These are phyloP conservation scores for Fulvia fulva DNA, from an alignment of 2,329 filamentous ascomycete genomes.

Conservation along the genomic window DNA sequence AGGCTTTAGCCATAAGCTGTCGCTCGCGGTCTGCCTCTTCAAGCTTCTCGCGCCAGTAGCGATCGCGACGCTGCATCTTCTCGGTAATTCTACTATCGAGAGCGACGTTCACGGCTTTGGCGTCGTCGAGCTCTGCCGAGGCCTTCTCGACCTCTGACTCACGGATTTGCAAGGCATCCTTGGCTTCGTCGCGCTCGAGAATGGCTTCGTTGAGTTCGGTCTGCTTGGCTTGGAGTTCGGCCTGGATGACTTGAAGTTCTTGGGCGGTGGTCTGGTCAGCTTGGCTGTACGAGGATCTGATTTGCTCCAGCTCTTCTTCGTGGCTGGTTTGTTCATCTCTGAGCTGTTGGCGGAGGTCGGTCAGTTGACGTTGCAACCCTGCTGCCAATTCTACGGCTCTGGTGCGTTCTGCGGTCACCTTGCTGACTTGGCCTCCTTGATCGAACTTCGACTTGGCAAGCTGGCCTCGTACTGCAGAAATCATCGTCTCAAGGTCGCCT, in stretches of 20 bases:
- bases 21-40: constrained; percentile 30
- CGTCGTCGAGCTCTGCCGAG: constrained; percentile 11
- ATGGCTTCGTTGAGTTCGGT: constrained; percentile 25
- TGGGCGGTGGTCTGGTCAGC: constrained; percentile 11
- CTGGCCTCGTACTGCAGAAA: constrained; percentile 12
- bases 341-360: constrained; percentile 25
- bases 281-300: constrained; percentile 15
- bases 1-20: constrained; percentile 41
- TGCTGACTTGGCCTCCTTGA: constrained; percentile 17
- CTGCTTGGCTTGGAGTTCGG: constrained; percentile 22
- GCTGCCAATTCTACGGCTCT: constrained; percentile 22
- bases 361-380: constrained; percentile 20
- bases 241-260: constrained; percentile 16
- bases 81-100: constrained; percentile 24
- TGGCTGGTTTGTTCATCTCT: constrained; percentile 21
- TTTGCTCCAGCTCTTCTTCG: constrained; percentile 19
- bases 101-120: constrained; percentile 22
- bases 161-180: constrained; percentile 16
- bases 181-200: constrained; percentile 26
- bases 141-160: constrained; percentile 7
- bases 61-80: constrained; percentile 23
- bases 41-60: constrained; percentile 22
- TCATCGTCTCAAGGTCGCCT: constrained; percentile 14
- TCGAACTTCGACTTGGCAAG: constrained; percentile 13
- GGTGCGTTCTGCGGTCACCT: constrained; percentile 16